Conservation (phyloP, 208 protist species). For the Polymyxa betae region DNA sequence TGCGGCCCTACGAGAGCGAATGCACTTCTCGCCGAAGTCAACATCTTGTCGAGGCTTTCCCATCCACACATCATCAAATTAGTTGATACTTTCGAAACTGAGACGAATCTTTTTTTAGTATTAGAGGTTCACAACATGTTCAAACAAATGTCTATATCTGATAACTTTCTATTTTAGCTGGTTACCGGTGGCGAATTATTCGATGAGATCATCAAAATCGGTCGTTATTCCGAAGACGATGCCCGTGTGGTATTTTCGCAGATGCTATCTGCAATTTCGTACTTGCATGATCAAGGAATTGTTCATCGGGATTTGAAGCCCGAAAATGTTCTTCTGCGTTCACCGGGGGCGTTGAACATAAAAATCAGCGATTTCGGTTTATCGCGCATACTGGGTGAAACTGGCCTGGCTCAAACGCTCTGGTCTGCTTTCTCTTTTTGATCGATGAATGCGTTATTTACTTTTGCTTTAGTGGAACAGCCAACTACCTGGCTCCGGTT, state of each 20-base stretch:
- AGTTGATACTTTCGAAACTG: slow-evolving; percentile 17
- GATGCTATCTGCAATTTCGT: neutral
- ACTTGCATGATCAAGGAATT: slow-evolving; percentile 57
- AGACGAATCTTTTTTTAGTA: neutral
- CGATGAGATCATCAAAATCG: slow-evolving; percentile 51
- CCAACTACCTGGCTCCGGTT: slow-evolving; percentile 47
- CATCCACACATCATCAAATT: slow-evolving; percentile 44
- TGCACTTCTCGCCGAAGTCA: slow-evolving; percentile 27
- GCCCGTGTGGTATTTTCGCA: slow-evolving; percentile 23
- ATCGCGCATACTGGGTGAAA: slow-evolving; percentile 28
- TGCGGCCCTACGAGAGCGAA: neutral
- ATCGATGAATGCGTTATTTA: neutral
- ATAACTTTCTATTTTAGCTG: neutral
- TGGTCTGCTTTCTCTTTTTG: neutral
- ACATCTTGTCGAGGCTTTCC: slow-evolving; percentile 42
- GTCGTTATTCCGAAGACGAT: slow-evolving; percentile 43
- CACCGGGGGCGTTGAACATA: neutral
- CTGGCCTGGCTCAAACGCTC: slow-evolving; percentile 6
- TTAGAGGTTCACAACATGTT: neutral
- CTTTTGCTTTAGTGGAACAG: slow-evolving; percentile 4
- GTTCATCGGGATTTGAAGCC: slow-evolving; percentile 62
- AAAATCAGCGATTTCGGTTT: slow-evolving; percentile 59
- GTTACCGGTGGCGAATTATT: slow-evolving; percentile 28
- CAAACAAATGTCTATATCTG: neutral
- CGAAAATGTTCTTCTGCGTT: slow-evolving; percentile 45